phyloP scores from a whole-genome alignment of 1,284 basidiomycete species.

The Trametes sp. region DNA sequence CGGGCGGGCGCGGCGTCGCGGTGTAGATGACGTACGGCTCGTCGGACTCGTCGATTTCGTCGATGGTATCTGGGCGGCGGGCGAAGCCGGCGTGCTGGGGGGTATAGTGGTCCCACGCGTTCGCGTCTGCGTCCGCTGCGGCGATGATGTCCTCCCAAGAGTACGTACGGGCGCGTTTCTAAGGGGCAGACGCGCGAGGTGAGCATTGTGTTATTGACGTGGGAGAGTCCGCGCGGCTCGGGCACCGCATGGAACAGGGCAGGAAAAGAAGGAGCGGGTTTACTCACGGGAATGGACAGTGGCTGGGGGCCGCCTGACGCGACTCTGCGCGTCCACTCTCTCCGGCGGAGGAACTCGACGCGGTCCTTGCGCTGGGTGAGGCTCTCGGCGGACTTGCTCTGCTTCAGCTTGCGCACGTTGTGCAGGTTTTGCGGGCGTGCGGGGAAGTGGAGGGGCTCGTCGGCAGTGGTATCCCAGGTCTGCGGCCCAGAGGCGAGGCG shows the following conservation, averaged over 20 bases:
- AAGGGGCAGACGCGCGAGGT: background rate
- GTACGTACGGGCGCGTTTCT: constrained; percentile 32
- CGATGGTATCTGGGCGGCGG: constrained; percentile 33
- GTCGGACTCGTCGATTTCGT: constrained; percentile 31
- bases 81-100: constrained; percentile 1
- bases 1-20: constrained; percentile 31
- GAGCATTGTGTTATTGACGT: background rate
- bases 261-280: background rate
- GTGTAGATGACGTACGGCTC: constrained; percentile 40
- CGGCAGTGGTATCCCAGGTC: constrained; percentile 15
- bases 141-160: constrained; percentile 35
- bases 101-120: constrained; percentile 13
- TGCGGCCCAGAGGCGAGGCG: constrained; percentile 21
- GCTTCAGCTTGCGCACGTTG: constrained; percentile 26
- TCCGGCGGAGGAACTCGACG: constrained; percentile 43
- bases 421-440: constrained; percentile 14
- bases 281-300: constrained; percentile 23
- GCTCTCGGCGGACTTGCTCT: constrained; percentile 37
- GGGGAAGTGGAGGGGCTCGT: constrained; percentile 8
- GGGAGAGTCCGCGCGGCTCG: background rate
- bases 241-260: background rate
- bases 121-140: constrained; percentile 18
- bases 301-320: constrained; percentile 41
- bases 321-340: constrained; percentile 44
- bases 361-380: constrained; percentile 40